Conservation (phyloP, 2,329 filamentous ascomycete genomes). For the Lomentospora prolificans region DNA sequence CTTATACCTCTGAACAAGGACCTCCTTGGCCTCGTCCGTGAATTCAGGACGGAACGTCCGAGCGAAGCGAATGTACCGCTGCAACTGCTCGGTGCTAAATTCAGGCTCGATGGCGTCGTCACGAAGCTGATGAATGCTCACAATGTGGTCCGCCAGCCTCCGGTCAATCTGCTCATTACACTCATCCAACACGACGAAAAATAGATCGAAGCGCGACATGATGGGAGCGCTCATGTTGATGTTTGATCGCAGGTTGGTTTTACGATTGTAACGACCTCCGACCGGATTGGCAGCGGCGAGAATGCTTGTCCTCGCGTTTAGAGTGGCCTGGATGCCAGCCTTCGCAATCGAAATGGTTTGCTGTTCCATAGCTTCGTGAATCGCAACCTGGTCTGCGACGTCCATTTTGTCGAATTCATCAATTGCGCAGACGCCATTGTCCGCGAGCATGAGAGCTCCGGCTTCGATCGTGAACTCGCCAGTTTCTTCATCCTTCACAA, state of each 20-base stretch:
- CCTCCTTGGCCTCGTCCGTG: conserved; percentile 72
- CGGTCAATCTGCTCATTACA: conserved; percentile 88
- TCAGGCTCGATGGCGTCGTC: conserved; percentile 88
- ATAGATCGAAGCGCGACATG: conserved; percentile 98
- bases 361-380: conserved; percentile 99
- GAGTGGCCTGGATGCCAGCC: conserved; percentile 92
- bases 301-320: conserved; percentile 92
- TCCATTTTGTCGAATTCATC: conserved; percentile 99
- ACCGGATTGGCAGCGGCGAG: conserved; percentile 94
- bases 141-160: conserved; percentile 88
- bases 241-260: conserved; percentile 84
- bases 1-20: conserved; percentile 89
- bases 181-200: conserved; percentile 95
- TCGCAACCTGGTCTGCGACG: conserved; percentile 90
- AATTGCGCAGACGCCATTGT: conserved; percentile 96
- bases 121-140: conserved; percentile 82
- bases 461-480: conserved; percentile 98
- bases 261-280: conserved; percentile 92
- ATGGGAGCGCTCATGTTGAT: conserved; percentile 99
- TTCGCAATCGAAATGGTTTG: conserved; percentile 99
- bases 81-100: conserved; percentile 90
- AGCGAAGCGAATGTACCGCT: conserved; percentile 95
- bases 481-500: conserved; percentile 96
- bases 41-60: conserved; percentile 91
- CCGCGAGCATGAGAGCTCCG: conserved; percentile 91